Evolutionary conservation across 208 protist species (phyloP).

Genomic region (Trypanosoma mega): DNA sequence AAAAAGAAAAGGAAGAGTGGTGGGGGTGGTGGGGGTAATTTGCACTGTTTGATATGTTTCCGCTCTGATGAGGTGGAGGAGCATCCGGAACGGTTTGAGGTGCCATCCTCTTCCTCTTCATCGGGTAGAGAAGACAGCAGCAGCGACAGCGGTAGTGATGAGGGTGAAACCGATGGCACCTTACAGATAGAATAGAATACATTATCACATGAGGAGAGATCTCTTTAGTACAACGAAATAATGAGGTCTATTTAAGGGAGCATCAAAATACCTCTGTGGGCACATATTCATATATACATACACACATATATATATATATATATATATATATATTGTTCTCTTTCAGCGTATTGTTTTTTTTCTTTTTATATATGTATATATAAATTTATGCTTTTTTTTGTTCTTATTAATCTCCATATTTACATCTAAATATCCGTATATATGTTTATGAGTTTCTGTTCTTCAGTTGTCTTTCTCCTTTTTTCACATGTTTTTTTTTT

Average conservation of each 20-base stretch:
- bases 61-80: slow-evolving; percentile 72
- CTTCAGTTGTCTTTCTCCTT: no score
- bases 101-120: slow-evolving; percentile 11
- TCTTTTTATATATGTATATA: slow-evolving; percentile 1
- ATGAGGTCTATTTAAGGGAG: no score
- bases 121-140: no score
- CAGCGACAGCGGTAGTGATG: not conserved
- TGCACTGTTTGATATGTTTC: slow-evolving; percentile 89
- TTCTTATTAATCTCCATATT: no score
- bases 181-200: not conserved
- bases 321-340: slow-evolving; percentile 3
- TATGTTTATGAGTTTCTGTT: no score
- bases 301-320: not conserved
- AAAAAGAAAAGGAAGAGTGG: slow-evolving; percentile 27
- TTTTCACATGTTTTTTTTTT: no score
- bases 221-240: no score
- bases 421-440: no score
- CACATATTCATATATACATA: not conserved
- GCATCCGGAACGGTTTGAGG: slow-evolving; percentile 55
- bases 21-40: slow-evolving; percentile 45
- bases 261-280: no score
- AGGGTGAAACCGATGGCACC: not conserved
- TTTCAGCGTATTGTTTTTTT: no score
- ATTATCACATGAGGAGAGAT: no score
- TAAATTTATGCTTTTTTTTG: not conserved